Evolutionary conservation across 1,139 yeast species (phyloP).

Genomic region (Blastobotrys apis): DNA sequence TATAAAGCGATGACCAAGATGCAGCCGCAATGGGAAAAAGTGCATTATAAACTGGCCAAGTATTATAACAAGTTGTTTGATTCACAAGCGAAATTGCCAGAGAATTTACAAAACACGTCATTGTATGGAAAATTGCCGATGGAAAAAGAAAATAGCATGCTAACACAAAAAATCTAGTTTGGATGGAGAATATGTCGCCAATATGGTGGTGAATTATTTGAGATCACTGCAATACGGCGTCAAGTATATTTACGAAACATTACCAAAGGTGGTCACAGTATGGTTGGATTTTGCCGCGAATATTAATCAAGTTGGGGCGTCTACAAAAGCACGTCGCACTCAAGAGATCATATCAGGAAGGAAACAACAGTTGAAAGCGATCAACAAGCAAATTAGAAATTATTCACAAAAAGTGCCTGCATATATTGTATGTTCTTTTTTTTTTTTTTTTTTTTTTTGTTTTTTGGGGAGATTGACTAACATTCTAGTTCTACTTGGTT

Average conservation of each 20-base stretch:
- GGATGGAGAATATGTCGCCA: slow-evolving; percentile 62
- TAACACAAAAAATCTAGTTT: slow-evolving; percentile 20
- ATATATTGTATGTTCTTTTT: slow-evolving; percentile 43
- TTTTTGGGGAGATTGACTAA: slow-evolving; percentile 27
- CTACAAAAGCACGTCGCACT: slow-evolving; percentile 17
- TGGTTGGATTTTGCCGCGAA: slow-evolving; percentile 82
- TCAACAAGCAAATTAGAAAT: slow-evolving; percentile 38
- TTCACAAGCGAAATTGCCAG: slow-evolving; percentile 44
- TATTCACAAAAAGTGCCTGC: slow-evolving; percentile 47
- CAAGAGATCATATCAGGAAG: slow-evolving; percentile 18
- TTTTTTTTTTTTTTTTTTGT: too few relatives aligned
- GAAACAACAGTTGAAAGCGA: slow-evolving; percentile 19
- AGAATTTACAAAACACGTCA: slow-evolving; percentile 31
- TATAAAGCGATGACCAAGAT: slow-evolving; percentile 57
- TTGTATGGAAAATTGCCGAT: slow-evolving; percentile 22
- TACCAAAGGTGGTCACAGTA: slow-evolving; percentile 83
- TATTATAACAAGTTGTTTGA: slow-evolving; percentile 77
- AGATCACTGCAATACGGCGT: slow-evolving; percentile 67
- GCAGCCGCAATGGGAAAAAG: slow-evolving; percentile 69
- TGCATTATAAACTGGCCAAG: slow-evolving; percentile 74
- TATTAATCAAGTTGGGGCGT: slow-evolving; percentile 16
- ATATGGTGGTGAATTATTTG: slow-evolving; percentile 60
- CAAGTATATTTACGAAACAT: slow-evolving; percentile 70
- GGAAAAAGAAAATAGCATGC: not conserved
- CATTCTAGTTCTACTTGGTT: slow-evolving; percentile 76